phyloP scores from a whole-genome alignment of 2,329 filamentous ascomycete species.

The Fusarium sp. region DNA sequence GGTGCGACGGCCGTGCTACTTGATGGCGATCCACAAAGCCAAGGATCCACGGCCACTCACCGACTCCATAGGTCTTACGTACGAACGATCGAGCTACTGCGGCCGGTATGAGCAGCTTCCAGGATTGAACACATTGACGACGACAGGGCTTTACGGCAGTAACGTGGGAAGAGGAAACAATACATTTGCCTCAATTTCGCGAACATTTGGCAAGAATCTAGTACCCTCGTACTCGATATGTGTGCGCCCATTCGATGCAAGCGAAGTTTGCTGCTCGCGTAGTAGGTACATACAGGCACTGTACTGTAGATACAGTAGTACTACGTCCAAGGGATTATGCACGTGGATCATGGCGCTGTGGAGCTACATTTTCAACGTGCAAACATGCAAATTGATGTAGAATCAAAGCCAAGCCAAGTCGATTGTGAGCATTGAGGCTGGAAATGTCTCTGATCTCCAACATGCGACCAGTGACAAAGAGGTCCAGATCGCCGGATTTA shows the following conservation, averaged over 20 bases:
- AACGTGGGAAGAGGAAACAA: slow-evolving; percentile 7
- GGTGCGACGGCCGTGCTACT: slow-evolving; percentile 34
- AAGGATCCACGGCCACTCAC: slow-evolving; percentile 44
- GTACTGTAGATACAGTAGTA: neutral
- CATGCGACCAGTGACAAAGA: slow-evolving; percentile 24
- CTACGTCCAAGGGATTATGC: slow-evolving; percentile 16
- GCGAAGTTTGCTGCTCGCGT: slow-evolving; percentile 8
- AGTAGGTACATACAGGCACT: slow-evolving; percentile 6
- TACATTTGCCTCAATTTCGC: neutral
- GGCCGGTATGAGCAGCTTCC: slow-evolving; percentile 29
- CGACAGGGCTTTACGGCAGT: slow-evolving; percentile 24
- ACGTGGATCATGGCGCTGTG: slow-evolving; percentile 25
- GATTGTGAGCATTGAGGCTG: slow-evolving; percentile 32
- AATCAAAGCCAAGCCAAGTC: slow-evolving; percentile 4
- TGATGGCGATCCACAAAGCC: slow-evolving; percentile 33
- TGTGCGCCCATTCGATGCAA: neutral
- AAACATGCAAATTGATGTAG: neutral
- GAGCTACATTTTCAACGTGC: slow-evolving; percentile 4
- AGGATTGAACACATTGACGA: slow-evolving; percentile 18
- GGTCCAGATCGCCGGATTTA: slow-evolving; percentile 32
- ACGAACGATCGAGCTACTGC: slow-evolving; percentile 44
- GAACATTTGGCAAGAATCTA: neutral
- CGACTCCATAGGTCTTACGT: slow-evolving; percentile 43
- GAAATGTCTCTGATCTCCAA: slow-evolving; percentile 22
- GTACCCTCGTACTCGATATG: neutral